phyloP scores from a whole-genome alignment of 805 yeast species.

The Cyberlindnera euphorbiae region DNA sequence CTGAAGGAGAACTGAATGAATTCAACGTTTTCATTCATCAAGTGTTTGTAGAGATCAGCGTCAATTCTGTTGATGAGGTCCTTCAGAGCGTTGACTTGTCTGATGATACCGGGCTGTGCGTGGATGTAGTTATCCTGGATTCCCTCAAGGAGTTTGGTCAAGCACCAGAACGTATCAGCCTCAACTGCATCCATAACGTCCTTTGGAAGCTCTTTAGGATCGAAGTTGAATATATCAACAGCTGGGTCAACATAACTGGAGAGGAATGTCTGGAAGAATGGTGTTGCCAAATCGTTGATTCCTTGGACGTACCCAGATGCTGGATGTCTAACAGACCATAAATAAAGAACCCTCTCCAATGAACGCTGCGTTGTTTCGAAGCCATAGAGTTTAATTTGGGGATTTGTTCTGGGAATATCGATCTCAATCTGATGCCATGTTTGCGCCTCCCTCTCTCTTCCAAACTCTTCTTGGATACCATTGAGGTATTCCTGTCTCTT shows the following conservation, averaged over 20 bases:
- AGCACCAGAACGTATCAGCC: slow-evolving; percentile 97
- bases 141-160: slow-evolving; percentile 84
- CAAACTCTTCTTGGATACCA: slow-evolving; percentile 64
- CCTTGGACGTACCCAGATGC: slow-evolving; percentile 99
- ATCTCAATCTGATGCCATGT: slow-evolving; percentile 95
- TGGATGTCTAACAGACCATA: slow-evolving; percentile 97
- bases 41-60: slow-evolving; percentile 62
- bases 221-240: slow-evolving; percentile 49
- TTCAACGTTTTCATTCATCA: slow-evolving; percentile 79
- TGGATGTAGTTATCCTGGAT: slow-evolving; percentile 96
- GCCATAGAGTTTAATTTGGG: slow-evolving; percentile 70
- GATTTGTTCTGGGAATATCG: slow-evolving; percentile 93
- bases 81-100: slow-evolving; percentile 80
- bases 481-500: slow-evolving; percentile 83
- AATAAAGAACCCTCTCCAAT: slow-evolving; percentile 72
- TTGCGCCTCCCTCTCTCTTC: slow-evolving; percentile 56
- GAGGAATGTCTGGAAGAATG: slow-evolving; percentile 84
- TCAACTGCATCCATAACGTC: slow-evolving; percentile 68
- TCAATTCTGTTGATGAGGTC: slow-evolving; percentile 81
- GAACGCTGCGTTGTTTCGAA: slow-evolving; percentile 69
- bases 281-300: slow-evolving; percentile 89
- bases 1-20: slow-evolving; percentile 93
- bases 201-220: slow-evolving; percentile 56
- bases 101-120: slow-evolving; percentile 94
- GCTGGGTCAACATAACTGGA: slow-evolving; percentile 52